Conservation (phyloP, 768 basidiomycete species). For the Albatrellus ellisii region DNA sequence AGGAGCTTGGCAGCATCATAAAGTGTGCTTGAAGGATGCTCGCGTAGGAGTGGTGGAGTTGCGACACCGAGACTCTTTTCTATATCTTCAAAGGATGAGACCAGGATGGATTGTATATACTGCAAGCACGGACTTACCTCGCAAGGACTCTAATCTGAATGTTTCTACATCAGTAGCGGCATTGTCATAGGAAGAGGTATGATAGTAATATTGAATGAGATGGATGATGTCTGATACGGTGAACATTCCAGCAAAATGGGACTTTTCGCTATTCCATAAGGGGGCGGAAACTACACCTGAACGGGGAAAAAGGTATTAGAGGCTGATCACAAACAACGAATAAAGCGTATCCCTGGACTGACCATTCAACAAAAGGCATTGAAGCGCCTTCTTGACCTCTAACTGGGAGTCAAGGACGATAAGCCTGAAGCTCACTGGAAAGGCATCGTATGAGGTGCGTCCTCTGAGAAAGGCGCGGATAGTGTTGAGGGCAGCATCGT, state of each 20-base stretch:
- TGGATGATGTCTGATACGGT: conserved; percentile 99
- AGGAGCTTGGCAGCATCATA: conserved; percentile 84
- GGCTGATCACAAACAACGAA: conserved; percentile 5
- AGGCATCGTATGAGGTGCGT: conserved; percentile 88
- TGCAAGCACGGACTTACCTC: no score
- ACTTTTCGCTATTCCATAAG: conserved; percentile 92
- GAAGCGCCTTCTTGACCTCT: conserved; percentile 89
- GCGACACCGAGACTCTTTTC: conserved; percentile 87
- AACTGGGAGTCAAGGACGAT: conserved; percentile 95
- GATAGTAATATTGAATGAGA: conserved; percentile 97
- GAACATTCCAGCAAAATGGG: conserved; percentile 94
- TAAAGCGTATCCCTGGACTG: conserved; percentile 2
- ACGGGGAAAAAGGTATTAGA: conserved; percentile 5
- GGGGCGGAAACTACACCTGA: conserved; percentile 96
- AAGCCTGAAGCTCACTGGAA: conserved; percentile 91
- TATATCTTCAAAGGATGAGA: conserved; percentile 64
- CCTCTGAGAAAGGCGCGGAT: conserved; percentile 79
- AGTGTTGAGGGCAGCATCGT: conserved; percentile 50
- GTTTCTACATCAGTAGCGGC: conserved; percentile 87
- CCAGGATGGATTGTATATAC: no score
- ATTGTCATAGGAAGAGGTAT: conserved; percentile 66
- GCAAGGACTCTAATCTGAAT: conserved; percentile 75
- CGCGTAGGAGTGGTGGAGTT: conserved; percentile 78
- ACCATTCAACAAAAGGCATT: conserved; percentile 80
- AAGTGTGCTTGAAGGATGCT: conserved; percentile 79